phyloP scores from a whole-genome alignment of 352 stramenopile species.

The Phytophthora constricta region DNA sequence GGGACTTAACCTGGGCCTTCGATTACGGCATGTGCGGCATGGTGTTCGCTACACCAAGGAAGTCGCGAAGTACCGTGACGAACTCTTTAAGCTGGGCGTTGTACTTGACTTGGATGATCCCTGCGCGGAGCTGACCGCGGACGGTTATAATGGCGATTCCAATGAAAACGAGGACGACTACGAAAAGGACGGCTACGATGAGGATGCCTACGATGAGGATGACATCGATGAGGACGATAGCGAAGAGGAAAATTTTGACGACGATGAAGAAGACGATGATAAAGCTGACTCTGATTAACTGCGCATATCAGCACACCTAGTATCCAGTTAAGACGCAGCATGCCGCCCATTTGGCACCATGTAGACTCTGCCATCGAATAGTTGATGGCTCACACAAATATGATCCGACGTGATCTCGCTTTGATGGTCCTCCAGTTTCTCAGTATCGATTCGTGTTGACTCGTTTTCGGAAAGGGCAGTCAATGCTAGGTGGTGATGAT shows the following conservation, averaged over 20 bases:
- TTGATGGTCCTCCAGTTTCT: slow-evolving; percentile 7
- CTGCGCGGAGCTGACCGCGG: slow-evolving; percentile 1
- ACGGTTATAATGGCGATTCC: neutral
- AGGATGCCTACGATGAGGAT: neutral
- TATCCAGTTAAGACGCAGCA: slow-evolving; percentile 15
- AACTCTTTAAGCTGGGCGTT: slow-evolving; percentile 48
- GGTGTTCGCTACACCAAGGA: slow-evolving; percentile 73
- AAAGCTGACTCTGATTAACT: slow-evolving; percentile 18
- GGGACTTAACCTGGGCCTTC: slow-evolving; percentile 76
- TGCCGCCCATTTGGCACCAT: neutral
- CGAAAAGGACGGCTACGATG: neutral
- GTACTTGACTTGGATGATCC: slow-evolving; percentile 23
- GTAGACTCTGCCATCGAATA: neutral
- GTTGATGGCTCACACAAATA: no score
- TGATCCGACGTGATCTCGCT: slow-evolving; percentile 23
- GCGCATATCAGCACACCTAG: slow-evolving; percentile 23
- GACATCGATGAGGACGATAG: no score
- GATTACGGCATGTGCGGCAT: slow-evolving; percentile 71
- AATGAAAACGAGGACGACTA: neutral
- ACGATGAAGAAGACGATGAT: slow-evolving; percentile 4
- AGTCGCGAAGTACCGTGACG: slow-evolving; percentile 56
- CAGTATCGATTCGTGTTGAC: neutral
- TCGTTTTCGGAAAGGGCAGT: neutral
- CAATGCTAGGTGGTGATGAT: no score
- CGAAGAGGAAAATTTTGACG: neutral